Conservation (phyloP, 345 rosid genomes). For the Firmiana major region DNA sequence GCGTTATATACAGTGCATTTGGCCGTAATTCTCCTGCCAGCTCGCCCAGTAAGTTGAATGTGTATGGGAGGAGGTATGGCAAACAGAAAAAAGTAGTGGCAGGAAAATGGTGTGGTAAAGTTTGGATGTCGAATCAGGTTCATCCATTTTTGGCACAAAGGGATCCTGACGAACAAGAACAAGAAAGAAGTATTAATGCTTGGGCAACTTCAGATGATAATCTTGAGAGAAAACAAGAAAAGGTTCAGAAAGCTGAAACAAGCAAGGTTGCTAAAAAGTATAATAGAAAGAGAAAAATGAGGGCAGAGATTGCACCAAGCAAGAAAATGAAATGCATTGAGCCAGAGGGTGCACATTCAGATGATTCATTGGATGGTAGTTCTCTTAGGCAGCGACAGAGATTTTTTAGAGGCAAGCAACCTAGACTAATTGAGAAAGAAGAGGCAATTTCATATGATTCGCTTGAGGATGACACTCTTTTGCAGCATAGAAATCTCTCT, state of each 20-base stretch:
- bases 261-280: conserved; percentile 41
- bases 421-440: conserved; percentile 41
- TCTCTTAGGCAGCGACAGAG: conserved; percentile 38
- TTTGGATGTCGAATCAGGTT: conserved; percentile 98
- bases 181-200: conserved; percentile 39
- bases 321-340: conserved; percentile 44
- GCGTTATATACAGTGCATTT: conserved; percentile 73
- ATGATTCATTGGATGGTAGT: conserved; percentile 48
- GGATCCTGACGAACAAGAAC: conserved; percentile 58
- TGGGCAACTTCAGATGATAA: conserved; percentile 40
- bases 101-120: conserved; percentile 97
- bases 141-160: conserved; percentile 60
- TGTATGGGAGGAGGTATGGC: conserved; percentile 44
- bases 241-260: conserved; percentile 29
- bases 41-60: conserved; percentile 40
- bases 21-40: conserved; percentile 64
- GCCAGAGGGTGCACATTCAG: conserved; percentile 47
- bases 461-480: conserved; percentile 32
- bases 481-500: conserved; percentile 33
- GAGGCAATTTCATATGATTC: conserved; percentile 21
- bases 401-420: conserved; percentile 37
- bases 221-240: conserved; percentile 39
- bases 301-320: conserved; percentile 32
- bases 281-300: conserved; percentile 62
- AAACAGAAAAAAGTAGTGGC: conserved; percentile 78